Base-by-base conservation (phyloP, 495 filamentous ascomycete genomes). In the Aspergillus indologenus region DNA sequence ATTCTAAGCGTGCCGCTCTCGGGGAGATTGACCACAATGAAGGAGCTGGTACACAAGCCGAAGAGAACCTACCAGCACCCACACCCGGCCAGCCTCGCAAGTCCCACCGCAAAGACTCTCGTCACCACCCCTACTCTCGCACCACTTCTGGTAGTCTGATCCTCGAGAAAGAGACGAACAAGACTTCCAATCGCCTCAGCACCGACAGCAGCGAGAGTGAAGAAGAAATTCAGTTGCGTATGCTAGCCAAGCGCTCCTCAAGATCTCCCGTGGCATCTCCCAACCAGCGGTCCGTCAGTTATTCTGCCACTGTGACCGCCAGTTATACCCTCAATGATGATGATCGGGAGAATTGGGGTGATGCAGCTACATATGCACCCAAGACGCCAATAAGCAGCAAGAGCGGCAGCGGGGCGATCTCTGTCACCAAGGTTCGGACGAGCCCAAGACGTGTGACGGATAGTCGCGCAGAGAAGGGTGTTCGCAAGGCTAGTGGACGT, bases 11-110 rank as follows among this genome's bases (percentile, higher is more conserved):
- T 34, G 83, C 90, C 21, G 91, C 91, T 5, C 87, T 98, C 2
- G 92, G 92, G 48, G 94, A 98, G 65, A 87, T 98, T 58, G 89
- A 91, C 58, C 81, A 87, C 63, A 95, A 96, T 54, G 86, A 90
- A 61, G 79, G 75, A 7, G 68, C 74, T 34, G 83, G 76, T 47
- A 75, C 78, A 45, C 79, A 83, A 46, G 75, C 79, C 19, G 90
- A 91, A 52, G 90, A 95, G 58, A 90, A 92, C 63, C 82, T 99
- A 7, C 94, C 94, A 3, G 94, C 92, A 0, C 94, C 94, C 11
- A 99, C 95, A 6, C 94, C 94, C 0, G 94, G 94, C 17, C 94
- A 99, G 68, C 94, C 94, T 45, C 84, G 94, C 44, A 99, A 99
- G 79, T 88, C 86, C 0, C 87, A 87, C 65, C 77, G 84, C 61